Evolutionary conservation across 768 basidiomycete species (phyloP), one percentile per base, ranked within the genome.

Genomic region (Pleurotus sapidus): DNA sequence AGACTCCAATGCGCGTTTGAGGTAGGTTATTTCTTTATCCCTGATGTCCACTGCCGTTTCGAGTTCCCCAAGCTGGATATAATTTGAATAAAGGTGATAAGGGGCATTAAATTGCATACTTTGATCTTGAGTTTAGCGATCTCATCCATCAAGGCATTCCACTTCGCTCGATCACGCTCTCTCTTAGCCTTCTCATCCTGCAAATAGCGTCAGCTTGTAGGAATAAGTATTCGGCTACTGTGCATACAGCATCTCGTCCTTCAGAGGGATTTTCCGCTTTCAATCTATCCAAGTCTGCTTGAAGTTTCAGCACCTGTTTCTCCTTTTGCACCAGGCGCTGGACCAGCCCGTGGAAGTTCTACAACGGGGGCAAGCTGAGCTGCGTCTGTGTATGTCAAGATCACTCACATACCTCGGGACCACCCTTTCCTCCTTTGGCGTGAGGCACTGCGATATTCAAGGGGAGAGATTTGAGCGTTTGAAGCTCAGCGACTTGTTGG

Each of bases 1-100:
- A 5, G 90, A 88, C 68, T 94, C 91, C 38, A 97, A 75, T n/a
- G 92, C 89, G 12, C 88, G 86, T 65, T 93, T 92, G 39, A 95
- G 78, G 63, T 88, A 91, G 0, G 79, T 61, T 34, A 88, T 77
- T 56, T 94, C 89, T 65, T 92, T 93, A 60, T 88, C 83, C 64
- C 86, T 89, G 55, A 74, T 70, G 3, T 68, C 69, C 2, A 84
- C 46, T 2, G 70, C 62, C 3, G 64, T 69, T 45, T 85, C 85
- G 49, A 84, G 69, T 45, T 87, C 84, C 2, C 69, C 70, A 46
- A 76, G 77, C 89, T 94, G 64, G 30, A 34, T 34, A 34, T 11
- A 34, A 34, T 11, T 3, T 34, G 9, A 34, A 34, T 34, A 34
- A 34, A 34, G 30, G 30, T 9, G 30, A 34, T 11, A 7, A 34